Evolutionary conservation across 2,329 filamentous ascomycete species (phyloP), one percentile per base, ranked within the genome.

Genomic region (Botryotinia narcissicola): DNA sequence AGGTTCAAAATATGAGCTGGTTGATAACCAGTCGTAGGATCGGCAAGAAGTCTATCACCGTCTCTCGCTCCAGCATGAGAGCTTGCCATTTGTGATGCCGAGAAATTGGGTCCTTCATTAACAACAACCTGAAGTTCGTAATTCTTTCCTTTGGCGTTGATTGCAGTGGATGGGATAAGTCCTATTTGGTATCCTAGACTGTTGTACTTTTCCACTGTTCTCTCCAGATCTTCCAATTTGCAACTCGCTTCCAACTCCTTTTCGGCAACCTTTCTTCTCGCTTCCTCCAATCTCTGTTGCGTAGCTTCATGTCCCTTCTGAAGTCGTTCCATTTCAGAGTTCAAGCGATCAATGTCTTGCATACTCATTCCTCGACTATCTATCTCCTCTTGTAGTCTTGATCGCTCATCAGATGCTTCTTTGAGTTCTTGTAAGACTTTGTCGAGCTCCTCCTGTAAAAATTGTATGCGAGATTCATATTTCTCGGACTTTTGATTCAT

Each of bases 331-430:
- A 95, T 91, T 82, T 99, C 96, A 51, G 93, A 91, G 78, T 94
- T 97, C 95, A 99, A 98, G 82, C 96, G 94, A 87, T 99, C 96
- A 81, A 99, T 98, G 87, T 99, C 96, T 84, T 96, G 93, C 84
- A 98, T 97, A 79, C 94, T 97, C 81, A 99, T 95, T 3, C 96
- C 96, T 81, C 97, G 94, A 78, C 92, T 91, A 82, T 98, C 96
- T 42, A 99, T 94, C 44, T 92, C 91, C 74, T 92, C 90, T 81
- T 98, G 95, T 16, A 99, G 87, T 44, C 88, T 87, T 60, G 89
- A 85, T 75, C 94, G 90, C 82, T 99, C 96, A 25, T 92, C 90
- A 76, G 98, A 95, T 0, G 92, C 92, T 78, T 93, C 92, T 74
- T 89, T 87, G 48, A 97, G 85, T 79, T 97, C 94, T 14, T 87